Evolutionary conservation across 495 filamentous ascomycete species (phyloP).

Genomic region (Oleoguttula mirabilis): DNA sequence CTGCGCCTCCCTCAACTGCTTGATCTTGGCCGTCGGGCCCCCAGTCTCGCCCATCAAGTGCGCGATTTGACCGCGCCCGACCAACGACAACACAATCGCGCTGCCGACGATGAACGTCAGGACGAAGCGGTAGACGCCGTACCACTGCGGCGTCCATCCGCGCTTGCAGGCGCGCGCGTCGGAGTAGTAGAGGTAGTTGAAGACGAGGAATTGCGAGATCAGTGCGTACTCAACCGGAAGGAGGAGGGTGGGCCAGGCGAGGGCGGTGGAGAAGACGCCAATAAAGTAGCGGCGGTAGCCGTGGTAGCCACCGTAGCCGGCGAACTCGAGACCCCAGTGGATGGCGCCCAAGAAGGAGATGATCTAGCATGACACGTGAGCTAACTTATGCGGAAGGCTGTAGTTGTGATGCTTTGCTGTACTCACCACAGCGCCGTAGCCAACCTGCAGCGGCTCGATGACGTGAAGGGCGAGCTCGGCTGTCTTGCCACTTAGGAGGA

Average conservation of each 20-base stretch:
- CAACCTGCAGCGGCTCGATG: conserved; percentile 83
- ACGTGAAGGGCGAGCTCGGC: conserved; percentile 64
- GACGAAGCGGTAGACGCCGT: conserved; percentile 86
- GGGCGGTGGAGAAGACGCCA: conserved; percentile 66
- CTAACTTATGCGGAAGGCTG: too few species aligned
- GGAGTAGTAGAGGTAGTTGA: conserved; percentile 79
- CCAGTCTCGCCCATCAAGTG: conserved; percentile 38
- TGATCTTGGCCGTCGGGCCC: conserved; percentile 50
- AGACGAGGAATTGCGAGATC: conserved; percentile 79
- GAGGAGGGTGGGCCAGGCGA: conserved; percentile 89
- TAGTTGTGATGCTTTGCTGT: not conserved
- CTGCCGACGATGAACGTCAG: conserved; percentile 86
- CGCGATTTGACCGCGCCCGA: conserved; percentile 76
- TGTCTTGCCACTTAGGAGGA: conserved; percentile 54
- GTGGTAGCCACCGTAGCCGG: conserved; percentile 57
- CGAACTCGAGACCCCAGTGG: conserved; percentile 86
- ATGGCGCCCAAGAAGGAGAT: conserved; percentile 93
- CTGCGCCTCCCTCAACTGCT: conserved; percentile 46
- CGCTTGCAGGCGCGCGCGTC: conserved; percentile 61
- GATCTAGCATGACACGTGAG: too few species aligned
- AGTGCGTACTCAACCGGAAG: conserved; percentile 80
- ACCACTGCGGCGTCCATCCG: conserved; percentile 88
- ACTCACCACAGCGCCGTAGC: conserved; percentile 81
- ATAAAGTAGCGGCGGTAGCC: conserved; percentile 69
- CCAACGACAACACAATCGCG: conserved; percentile 72